Percentiles rank a stretch among this genome's conserved stretches.
Evolutionary conservation across 768 basidiomycete genomes (phyloP).

Genomic region (Leccinum boreale): DNA sequence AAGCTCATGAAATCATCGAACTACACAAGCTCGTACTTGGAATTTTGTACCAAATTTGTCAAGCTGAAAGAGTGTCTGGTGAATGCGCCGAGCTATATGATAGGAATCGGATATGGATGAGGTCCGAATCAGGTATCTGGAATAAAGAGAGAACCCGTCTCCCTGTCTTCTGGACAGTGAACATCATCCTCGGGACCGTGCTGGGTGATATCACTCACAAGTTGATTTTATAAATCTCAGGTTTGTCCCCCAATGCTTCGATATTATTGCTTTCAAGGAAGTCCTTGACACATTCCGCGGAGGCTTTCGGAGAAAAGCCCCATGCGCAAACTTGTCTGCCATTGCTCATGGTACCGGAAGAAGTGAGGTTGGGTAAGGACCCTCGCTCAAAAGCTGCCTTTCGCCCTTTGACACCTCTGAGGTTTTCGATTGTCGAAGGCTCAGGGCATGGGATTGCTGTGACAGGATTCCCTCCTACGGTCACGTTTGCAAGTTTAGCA

Average conservation of each 20-base stretch:
- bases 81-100: slow-evolving; percentile 57
- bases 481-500: slow-evolving; percentile 39
- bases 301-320: slow-evolving; percentile 56
- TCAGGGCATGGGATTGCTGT: slow-evolving; percentile 30
- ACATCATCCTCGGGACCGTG: not conserved
- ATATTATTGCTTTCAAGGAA: slow-evolving; percentile 46
- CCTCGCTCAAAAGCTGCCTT: slow-evolving; percentile 37
- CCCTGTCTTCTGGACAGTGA: slow-evolving; percentile 30
- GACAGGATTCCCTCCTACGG: slow-evolving; percentile 45
- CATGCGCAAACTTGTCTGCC: slow-evolving; percentile 56
- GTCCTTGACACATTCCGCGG: slow-evolving; percentile 33
- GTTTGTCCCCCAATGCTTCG: slow-evolving; percentile 36
- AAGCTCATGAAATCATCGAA: slow-evolving; percentile 38
- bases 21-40: slow-evolving; percentile 44
- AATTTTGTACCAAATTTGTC: slow-evolving; percentile 37
- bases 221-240: slow-evolving; percentile 49
- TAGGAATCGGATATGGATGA: slow-evolving; percentile 63
- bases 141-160: slow-evolving; percentile 41
- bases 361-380: slow-evolving; percentile 39
- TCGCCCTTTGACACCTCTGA: slow-evolving; percentile 42
- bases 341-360: slow-evolving; percentile 48
- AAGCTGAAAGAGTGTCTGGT: slow-evolving; percentile 50
- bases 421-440: slow-evolving; percentile 23
- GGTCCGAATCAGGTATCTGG: slow-evolving; percentile 56
- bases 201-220: slow-evolving; percentile 36